Conservation (phyloP, 2,329 filamentous ascomycete genomes). For the Cryphonectria parasitica region DNA sequence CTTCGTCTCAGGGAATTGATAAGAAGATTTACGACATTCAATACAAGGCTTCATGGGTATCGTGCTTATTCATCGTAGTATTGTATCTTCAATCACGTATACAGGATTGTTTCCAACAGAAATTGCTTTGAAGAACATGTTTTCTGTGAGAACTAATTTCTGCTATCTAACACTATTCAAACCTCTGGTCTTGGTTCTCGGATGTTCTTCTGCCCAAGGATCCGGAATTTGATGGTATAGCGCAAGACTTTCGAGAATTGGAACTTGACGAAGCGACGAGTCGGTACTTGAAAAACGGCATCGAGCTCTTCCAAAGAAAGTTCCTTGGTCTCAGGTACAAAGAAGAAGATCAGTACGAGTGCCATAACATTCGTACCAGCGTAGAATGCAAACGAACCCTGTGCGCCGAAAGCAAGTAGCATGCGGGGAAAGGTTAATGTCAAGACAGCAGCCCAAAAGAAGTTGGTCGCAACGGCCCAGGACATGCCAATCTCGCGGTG, state of each 20-base stretch:
- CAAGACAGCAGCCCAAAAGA: conserved; percentile 61
- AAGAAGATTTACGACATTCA: too few species aligned
- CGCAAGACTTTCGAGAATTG: conserved; percentile 60
- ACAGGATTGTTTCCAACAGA: neutral
- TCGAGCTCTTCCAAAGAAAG: conserved; percentile 58
- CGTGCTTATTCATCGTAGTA: too few species aligned
- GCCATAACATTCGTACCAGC: conserved; percentile 60
- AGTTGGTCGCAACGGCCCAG: conserved; percentile 67
- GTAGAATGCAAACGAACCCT: conserved; percentile 55
- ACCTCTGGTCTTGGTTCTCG: neutral
- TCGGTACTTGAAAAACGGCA: conserved; percentile 63
- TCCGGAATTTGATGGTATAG: conserved; percentile 61
- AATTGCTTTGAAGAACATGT: neutral
- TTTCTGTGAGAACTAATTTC: neutral
- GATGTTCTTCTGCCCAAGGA: conserved; percentile 52
- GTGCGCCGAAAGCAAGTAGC: neutral
- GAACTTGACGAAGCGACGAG: conserved; percentile 58
- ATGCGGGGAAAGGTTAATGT: conserved; percentile 66
- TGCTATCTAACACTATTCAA: neutral
- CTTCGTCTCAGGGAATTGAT: too few species aligned
- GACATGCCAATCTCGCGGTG: conserved; percentile 74
- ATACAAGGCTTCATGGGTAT: too few species aligned
- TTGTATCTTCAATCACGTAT: neutral
- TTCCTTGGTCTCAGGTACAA: conserved; percentile 59
- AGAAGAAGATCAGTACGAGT: conserved; percentile 59